Conservation (phyloP, 2,329 filamentous ascomycete species). For the Lachnellula hyalina region DNA sequence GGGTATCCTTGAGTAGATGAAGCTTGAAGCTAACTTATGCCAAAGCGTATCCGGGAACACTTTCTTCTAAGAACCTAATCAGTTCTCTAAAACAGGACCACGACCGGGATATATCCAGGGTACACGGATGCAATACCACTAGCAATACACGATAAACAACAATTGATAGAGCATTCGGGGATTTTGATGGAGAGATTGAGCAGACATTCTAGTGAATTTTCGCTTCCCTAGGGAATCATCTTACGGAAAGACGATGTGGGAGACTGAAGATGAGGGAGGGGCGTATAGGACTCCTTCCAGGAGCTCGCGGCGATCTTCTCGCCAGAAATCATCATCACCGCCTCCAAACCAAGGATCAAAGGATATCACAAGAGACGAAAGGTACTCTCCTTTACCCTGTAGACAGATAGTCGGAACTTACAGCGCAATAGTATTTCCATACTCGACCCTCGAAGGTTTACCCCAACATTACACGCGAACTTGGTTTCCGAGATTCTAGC, state of each 20-base stretch:
- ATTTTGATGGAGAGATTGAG: slow-evolving; percentile 9
- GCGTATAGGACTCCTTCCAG: slow-evolving; percentile 67
- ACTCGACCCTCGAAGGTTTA: slow-evolving; percentile 87
- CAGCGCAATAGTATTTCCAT: slow-evolving; percentile 45
- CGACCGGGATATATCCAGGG: slow-evolving; percentile 7
- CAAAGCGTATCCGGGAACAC: slow-evolving; percentile 16
- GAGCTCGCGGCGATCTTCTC: slow-evolving; percentile 45
- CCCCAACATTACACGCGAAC: slow-evolving; percentile 89
- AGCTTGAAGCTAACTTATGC: slow-evolving; percentile 22
- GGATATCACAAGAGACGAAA: slow-evolving; percentile 61
- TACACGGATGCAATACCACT: neutral
- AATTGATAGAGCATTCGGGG: neutral
- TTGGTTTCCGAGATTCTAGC: slow-evolving; percentile 90
- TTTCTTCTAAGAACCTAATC: slow-evolving; percentile 11
- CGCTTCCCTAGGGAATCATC: neutral
- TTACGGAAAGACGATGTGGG: slow-evolving; percentile 49
- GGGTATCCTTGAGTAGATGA: slow-evolving; percentile 11
- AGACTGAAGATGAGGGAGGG: slow-evolving; percentile 53
- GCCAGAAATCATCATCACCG: slow-evolving; percentile 51
- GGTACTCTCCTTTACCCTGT: slow-evolving; percentile 40
- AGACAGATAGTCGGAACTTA: slow-evolving; percentile 11
- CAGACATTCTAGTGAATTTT: neutral
- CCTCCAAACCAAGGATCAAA: slow-evolving; percentile 50
- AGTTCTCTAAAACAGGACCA: slow-evolving; percentile 9
- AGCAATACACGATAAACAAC: slow-evolving; percentile 1